These are phyloP conservation scores for Suhomyces coccinellae DNA, from an alignment of 1,139 yeast species.

Conservation along the genomic window DNA sequence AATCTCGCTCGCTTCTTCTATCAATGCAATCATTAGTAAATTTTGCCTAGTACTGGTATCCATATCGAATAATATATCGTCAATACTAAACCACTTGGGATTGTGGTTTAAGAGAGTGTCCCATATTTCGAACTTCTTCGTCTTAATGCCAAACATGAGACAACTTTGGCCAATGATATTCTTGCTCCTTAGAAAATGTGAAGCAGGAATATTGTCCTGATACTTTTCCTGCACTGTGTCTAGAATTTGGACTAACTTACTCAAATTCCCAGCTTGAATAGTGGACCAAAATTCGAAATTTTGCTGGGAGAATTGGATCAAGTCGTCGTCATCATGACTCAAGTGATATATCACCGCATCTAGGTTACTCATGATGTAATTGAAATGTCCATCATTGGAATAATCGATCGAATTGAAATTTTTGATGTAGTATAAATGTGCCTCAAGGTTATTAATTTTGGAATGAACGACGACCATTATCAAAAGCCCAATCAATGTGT, in stretches of 20 bases:
- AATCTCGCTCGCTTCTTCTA: constrained; percentile 51
- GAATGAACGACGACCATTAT: constrained; percentile 72
- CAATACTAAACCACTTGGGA: constrained; percentile 55
- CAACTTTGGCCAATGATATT: constrained; percentile 69
- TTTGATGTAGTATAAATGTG: constrained; percentile 66
- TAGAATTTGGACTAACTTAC: constrained; percentile 22
- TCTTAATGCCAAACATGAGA: constrained; percentile 52
- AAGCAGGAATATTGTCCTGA: constrained; percentile 28
- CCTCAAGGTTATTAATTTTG: constrained; percentile 55
- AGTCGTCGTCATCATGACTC: constrained; percentile 33
- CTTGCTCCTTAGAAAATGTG: constrained; percentile 51
- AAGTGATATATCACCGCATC: constrained; percentile 80
- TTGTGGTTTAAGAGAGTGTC: constrained; percentile 43
- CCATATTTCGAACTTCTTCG: constrained; percentile 47
- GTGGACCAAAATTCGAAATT: constrained; percentile 59
- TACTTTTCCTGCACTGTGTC: constrained; percentile 16
- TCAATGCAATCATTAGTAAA: constrained; percentile 61
- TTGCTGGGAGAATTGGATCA: constrained; percentile 43
- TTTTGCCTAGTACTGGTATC: constrained; percentile 52
- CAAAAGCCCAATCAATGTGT: constrained; percentile 70
- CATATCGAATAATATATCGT: constrained; percentile 65
- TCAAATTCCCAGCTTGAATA: constrained; percentile 39
- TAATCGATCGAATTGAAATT: constrained; percentile 47
- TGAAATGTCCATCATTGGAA: constrained; percentile 38
- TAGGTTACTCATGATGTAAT: constrained; percentile 63